Conservation (phyloP, 1,284 basidiomycete species). For the Somion occarium region DNA sequence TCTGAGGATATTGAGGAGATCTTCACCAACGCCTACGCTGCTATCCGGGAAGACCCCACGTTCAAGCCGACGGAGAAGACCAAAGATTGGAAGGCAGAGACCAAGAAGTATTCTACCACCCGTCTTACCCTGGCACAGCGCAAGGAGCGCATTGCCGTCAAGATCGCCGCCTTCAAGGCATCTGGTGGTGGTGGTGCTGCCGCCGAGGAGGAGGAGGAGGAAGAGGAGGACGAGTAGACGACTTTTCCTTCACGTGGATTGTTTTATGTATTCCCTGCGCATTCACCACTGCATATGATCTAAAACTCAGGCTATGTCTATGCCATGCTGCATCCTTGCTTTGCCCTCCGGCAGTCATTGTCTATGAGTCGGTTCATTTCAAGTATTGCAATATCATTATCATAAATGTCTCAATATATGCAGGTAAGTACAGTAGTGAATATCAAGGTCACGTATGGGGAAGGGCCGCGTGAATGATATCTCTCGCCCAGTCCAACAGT, state of each 20-base stretch:
- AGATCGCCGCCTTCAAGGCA: conserved; percentile 83
- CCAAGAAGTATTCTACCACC: conserved; percentile 64
- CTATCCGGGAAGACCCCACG: conserved; percentile 92
- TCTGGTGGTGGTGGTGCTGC: conserved; percentile 47
- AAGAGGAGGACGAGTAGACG: conserved; percentile 59
- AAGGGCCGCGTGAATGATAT: not conserved
- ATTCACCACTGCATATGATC: conserved; percentile 14
- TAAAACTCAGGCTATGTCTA: conserved; percentile 18
- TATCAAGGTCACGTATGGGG: not conserved
- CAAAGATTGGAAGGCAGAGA: conserved; percentile 90
- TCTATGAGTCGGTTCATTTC: too few species aligned
- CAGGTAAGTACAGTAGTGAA: not conserved
- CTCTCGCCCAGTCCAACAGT: not conserved
- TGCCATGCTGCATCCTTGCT: conserved; percentile 10
- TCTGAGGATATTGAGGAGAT: conserved; percentile 99
- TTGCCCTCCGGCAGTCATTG: too few species aligned
- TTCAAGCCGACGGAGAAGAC: conserved; percentile 93
- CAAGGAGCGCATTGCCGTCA: conserved; percentile 71
- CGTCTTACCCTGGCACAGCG: conserved; percentile 82
- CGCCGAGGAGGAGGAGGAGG: conserved; percentile 43
- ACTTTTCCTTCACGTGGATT: conserved; percentile 10
- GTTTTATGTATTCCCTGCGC: conserved; percentile 13
- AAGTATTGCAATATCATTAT: too few species aligned
- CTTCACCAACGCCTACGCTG: conserved; percentile 85
- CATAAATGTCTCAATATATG: too few species aligned